Evolutionary conservation across 148 eudicot species (phyloP).

Genomic region (Spergularia bocconei): DNA sequence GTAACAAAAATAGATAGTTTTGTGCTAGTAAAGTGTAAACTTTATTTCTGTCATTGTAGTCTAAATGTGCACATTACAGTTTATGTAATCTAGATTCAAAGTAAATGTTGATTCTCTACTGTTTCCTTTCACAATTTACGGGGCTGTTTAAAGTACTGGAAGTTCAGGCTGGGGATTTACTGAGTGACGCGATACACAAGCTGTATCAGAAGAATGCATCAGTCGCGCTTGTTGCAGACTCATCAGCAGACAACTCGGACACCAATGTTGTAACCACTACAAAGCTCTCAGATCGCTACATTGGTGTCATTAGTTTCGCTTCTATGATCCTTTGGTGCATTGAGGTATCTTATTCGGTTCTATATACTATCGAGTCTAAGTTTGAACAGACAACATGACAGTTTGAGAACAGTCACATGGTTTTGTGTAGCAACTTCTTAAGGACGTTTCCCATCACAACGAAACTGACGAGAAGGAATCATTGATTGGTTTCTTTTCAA

Average conservation of each 20-base stretch:
- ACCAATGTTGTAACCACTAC: slow-evolving; percentile 1
- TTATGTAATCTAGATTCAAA: background rate
- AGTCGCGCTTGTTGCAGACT: slow-evolving; percentile 36
- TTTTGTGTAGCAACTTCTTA: background rate
- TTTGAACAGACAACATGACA: too few species aligned
- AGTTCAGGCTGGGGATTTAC: slow-evolving; percentile 28
- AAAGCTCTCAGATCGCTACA: slow-evolving; percentile 26
- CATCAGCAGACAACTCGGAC: slow-evolving; percentile 7
- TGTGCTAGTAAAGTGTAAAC: too few species aligned
- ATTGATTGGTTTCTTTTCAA: slow-evolving; percentile 30
- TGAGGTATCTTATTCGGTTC: slow-evolving; percentile 34
- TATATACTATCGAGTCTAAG: background rate
- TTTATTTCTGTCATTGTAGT: background rate
- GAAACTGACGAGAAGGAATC: background rate
- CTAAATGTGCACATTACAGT: too few species aligned
- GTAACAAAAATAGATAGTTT: background rate
- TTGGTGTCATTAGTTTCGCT: slow-evolving; percentile 37
- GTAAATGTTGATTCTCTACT: background rate
- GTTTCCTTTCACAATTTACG: background rate
- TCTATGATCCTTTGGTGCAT: slow-evolving; percentile 50
- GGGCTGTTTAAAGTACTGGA: slow-evolving; percentile 26
- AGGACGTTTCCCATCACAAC: background rate
- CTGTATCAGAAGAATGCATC: slow-evolving; percentile 36
- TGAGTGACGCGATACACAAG: slow-evolving; percentile 29
- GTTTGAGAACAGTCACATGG: background rate